Evolutionary conservation across 108 stramenopile genomes (phyloP).

Genomic region (Epithemia pelagica): DNA sequence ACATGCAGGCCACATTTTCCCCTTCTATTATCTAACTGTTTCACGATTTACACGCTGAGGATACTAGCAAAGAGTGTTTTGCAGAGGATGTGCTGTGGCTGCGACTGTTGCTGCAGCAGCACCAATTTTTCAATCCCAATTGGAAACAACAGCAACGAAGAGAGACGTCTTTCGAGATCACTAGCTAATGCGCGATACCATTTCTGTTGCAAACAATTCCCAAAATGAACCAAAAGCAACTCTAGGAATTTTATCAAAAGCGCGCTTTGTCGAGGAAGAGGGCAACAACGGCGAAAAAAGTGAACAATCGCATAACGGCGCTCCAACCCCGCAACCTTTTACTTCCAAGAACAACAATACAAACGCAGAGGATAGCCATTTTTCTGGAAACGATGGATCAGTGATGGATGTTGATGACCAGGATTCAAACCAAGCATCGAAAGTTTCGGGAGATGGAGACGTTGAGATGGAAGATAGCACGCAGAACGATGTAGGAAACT

Average conservation of each 20-base stretch:
- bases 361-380: neutral
- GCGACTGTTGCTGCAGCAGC: neutral
- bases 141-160: neutral
- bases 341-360: neutral
- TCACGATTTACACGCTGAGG: neutral
- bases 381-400: neutral
- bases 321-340: neutral
- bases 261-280: neutral
- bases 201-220: neutral
- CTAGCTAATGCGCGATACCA: neutral
- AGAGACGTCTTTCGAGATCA: neutral
- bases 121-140: neutral
- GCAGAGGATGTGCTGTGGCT: too few relatives aligned
- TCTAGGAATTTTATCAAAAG: neutral
- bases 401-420: neutral
- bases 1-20: neutral
- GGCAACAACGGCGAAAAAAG: neutral
- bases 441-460: neutral
- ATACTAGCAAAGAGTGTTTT: too few relatives aligned
- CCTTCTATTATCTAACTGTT: neutral
- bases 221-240: neutral
- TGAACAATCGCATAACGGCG: too few relatives aligned
- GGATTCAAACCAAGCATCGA: neutral
- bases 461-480: neutral
- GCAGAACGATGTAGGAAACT: neutral